Conservation (phyloP, 2,329 filamentous ascomycete genomes). For the Bipolaris oryzae region DNA sequence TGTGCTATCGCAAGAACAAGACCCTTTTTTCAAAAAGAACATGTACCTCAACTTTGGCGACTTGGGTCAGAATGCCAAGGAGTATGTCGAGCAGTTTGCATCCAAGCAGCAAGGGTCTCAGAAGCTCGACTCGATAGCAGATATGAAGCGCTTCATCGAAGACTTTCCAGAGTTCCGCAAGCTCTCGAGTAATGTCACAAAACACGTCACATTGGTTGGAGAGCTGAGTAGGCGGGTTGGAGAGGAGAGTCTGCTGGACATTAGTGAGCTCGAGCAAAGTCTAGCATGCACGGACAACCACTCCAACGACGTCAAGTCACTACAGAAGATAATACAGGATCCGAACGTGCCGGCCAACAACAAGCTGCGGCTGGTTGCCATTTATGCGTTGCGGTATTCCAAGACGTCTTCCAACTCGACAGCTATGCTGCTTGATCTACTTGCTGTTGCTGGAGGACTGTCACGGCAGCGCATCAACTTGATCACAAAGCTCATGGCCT, state of each 20-base stretch:
- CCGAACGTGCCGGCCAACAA: slow-evolving; percentile 77
- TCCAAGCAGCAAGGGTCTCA: slow-evolving; percentile 95
- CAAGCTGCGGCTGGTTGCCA: slow-evolving; percentile 86
- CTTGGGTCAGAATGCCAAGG: slow-evolving; percentile 93
- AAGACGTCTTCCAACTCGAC: slow-evolving; percentile 84
- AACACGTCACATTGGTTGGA: slow-evolving; percentile 94
- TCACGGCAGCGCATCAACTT: slow-evolving; percentile 76
- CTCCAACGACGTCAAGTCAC: slow-evolving; percentile 83
- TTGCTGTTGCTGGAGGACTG: slow-evolving; percentile 82
- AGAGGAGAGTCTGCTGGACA: slow-evolving; percentile 86
- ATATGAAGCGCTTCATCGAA: slow-evolving; percentile 99
- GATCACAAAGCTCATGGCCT: slow-evolving; percentile 80
- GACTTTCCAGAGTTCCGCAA: slow-evolving; percentile 98
- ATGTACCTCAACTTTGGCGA: slow-evolving; percentile 99
- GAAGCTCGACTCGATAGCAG: slow-evolving; percentile 94
- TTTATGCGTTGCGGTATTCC: slow-evolving; percentile 94
- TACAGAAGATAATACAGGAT: slow-evolving; percentile 85
- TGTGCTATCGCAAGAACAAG: slow-evolving; percentile 93
- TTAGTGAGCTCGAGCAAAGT: slow-evolving; percentile 96
- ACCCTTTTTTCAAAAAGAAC: slow-evolving; percentile 98
- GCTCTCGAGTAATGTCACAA: slow-evolving; percentile 96
- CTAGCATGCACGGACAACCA: slow-evolving; percentile 97
- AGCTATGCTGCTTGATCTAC: slow-evolving; percentile 82
- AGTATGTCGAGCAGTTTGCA: slow-evolving; percentile 98
- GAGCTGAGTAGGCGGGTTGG: slow-evolving; percentile 89